Evolutionary conservation across 148 eudicot genomes (phyloP), one percentile per base, ranked within the genome.

Genomic region (Cornus kousa): DNA sequence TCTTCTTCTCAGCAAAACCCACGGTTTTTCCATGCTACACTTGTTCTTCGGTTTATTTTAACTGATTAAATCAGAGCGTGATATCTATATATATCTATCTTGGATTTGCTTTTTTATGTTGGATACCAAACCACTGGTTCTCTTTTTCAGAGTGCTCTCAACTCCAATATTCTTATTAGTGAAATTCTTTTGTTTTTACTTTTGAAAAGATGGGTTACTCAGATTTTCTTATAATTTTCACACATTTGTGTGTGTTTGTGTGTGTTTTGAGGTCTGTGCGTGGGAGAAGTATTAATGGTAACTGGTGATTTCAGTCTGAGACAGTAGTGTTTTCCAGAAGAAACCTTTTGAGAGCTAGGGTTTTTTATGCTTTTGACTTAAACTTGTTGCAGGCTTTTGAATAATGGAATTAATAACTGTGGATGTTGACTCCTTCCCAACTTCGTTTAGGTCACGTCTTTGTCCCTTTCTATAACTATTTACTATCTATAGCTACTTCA

Each of bases 331-430:
- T 70, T 57, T 40, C 53, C 73, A 19, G 73, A 39, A 39, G 24
- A 14, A 70, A 39, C 10, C 55, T 16, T 37, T 39, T 16, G 53
- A 39, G 39, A 13, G 48, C 11, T 50, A 72, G 60, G 70, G 65
- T 73, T 65, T 35, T 64, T 48, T 40, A 57, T 65, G 20, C 78
- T 60, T 74, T 69, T 82, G 74, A 77, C 77, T 66, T 82, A 65
- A 82, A 77, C 73, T 78, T 76, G 50, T 31, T 76, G 83, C 83
- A 81, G 83, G 80, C 77, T 82, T 82, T 81, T 78, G 37, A 67
- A 57, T 62, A 64, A 77, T 57, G 73, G 23, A 72, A 68, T 57
- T 76, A 16, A n/a, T 74, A 50, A 71, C 76, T 70, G 39, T 71
- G 73, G 80, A 79, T 79, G 82, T 75, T 83, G 82, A 83, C 85